These are phyloP conservation scores for Acer yangbiense DNA, from an alignment of 345 rosid genomes.

Conservation along the genomic window DNA sequence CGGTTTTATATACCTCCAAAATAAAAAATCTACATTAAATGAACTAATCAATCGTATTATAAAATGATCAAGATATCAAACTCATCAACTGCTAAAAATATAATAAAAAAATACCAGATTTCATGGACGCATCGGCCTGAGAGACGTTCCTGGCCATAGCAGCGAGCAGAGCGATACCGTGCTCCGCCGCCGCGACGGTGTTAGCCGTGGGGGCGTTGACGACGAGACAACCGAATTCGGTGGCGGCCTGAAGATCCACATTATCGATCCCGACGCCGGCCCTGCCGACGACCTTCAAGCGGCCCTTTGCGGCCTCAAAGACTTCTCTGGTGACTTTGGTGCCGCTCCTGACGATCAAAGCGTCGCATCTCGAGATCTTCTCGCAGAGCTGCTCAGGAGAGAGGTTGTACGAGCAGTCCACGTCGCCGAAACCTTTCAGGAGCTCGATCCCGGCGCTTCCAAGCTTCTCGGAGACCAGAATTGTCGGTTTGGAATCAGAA, in stretches of 20 bases:
- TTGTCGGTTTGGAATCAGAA: conserved; percentile 33
- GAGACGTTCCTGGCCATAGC: conserved; percentile 80
- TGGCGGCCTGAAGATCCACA: conserved; percentile 89
- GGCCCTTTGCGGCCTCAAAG: conserved; percentile 73
- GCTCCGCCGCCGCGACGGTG: conserved; percentile 85
- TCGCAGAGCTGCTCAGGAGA: conserved; percentile 55
- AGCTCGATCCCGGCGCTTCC: conserved; percentile 74
- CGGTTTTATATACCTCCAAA: too few relatives aligned
- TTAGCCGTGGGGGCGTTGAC: conserved; percentile 89
- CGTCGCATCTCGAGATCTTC: conserved; percentile 60
- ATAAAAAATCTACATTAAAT: too few relatives aligned
- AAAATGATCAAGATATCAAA: too few relatives aligned
- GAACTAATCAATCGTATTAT: too few relatives aligned
- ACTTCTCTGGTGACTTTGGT: conserved; percentile 83
- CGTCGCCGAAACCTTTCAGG: conserved; percentile 49
- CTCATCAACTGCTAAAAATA: too few relatives aligned
- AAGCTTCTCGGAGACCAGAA: conserved; percentile 84
- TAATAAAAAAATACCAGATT: conserved; percentile 58
- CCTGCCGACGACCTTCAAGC: conserved; percentile 77
- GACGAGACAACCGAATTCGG: conserved; percentile 76
- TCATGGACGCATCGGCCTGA: conserved; percentile 84
- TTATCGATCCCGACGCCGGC: conserved; percentile 90
- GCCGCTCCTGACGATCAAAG: conserved; percentile 84
- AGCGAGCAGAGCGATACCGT: conserved; percentile 74
- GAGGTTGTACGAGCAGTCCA: conserved; percentile 71